A percentile compares a stretch with the other conserved stretches of the same genome.
Evolutionary conservation across 1,139 yeast species (phyloP).

Genomic region (Kodamaea sp.): DNA sequence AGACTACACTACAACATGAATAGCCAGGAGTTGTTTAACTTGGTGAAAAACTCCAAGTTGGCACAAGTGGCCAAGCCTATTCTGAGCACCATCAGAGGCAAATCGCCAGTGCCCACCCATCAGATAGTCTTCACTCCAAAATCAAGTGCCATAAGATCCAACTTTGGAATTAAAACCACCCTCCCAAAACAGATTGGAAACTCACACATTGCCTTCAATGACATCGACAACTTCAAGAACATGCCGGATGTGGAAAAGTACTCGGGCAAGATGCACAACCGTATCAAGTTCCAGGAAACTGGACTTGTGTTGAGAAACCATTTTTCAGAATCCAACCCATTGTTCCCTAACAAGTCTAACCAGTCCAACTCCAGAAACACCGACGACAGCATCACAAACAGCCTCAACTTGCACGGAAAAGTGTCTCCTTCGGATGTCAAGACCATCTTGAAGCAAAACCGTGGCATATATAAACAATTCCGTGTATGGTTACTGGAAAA

Average conservation of each 20-base stretch:
- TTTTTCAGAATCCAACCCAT: slow-evolving; percentile 21
- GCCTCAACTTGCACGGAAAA: slow-evolving; percentile 33
- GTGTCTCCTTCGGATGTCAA: slow-evolving; percentile 30
- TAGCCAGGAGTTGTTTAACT: slow-evolving; percentile 39
- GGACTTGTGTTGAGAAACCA: slow-evolving; percentile 39
- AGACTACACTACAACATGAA: slow-evolving; percentile 24
- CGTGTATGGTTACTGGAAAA: slow-evolving; percentile 36
- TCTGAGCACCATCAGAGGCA: slow-evolving; percentile 34
- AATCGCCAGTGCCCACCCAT: slow-evolving; percentile 40
- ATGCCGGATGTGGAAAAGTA: slow-evolving; percentile 53
- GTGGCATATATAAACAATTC: slow-evolving; percentile 33
- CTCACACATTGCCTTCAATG: slow-evolving; percentile 45
- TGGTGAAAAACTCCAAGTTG: slow-evolving; percentile 45
- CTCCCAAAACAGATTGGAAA: slow-evolving; percentile 47
- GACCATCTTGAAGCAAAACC: slow-evolving; percentile 32
- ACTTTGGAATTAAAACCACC: slow-evolving; percentile 46
- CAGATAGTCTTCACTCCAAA: slow-evolving; percentile 48
- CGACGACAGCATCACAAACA: slow-evolving; percentile 30
- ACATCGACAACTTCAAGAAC: slow-evolving; percentile 43
- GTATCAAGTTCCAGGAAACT: slow-evolving; percentile 46
- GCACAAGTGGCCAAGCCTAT: slow-evolving; percentile 51
- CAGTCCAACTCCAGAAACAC: slow-evolving; percentile 16
- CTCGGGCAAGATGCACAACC: slow-evolving; percentile 40
- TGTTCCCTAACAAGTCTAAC: slow-evolving; percentile 11
- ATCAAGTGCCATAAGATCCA: slow-evolving; percentile 43